Base-by-base conservation (phyloP, 257 asterid species). In the Echites panduratus region DNA sequence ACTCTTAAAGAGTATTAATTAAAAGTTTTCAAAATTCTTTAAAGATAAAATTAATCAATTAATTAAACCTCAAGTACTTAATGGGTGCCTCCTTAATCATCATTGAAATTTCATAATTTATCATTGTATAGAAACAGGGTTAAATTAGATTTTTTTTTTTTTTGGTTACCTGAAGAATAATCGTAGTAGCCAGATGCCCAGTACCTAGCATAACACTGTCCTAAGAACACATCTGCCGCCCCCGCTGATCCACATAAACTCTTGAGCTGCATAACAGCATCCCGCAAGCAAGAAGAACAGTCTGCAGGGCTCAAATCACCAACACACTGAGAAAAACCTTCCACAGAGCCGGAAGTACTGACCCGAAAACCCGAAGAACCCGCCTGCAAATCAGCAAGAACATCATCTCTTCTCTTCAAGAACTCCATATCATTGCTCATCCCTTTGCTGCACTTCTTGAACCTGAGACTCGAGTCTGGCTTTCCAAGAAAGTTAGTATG, bases 331-430 rank as follows among this genome's bases (percentile, higher is more conserved):
- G 75, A 79, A 56, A 72, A 73, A 9, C 88, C 88, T 56, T 77
- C 83, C 0, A 84, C 80, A 4, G 63, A 75, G 7, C 86, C 88
- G 0, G 88, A 79, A 41, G 71, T 65, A 40, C 86, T 80, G 9
- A 89, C 89, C 41, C 89, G 69, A 78, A 85, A 93, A 44, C 89
- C 91, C 0, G 22, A 67, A 22, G 22, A 67, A 22, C 86, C 86
- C 24, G 74, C 85, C 17, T 35, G 77, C 74, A 92, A 41, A 6
- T 84, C 83, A 1, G 73, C 82, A 2, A 92, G 84, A 67, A 93
- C 89, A 2, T 68, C 80, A 32, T 90, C 97, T 44, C 96, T 87
- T 62, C 85, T 83, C 76, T 81, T 74, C 72, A 81, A 44, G 27
- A 90, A 82, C 71, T 90, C 98, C 0, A 5, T 81, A 32, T 83